phyloP scores from a whole-genome alignment of 2,329 filamentous ascomycete genomes.

The Ophiognomonia clavigignenti-juglandacearum region DNA sequence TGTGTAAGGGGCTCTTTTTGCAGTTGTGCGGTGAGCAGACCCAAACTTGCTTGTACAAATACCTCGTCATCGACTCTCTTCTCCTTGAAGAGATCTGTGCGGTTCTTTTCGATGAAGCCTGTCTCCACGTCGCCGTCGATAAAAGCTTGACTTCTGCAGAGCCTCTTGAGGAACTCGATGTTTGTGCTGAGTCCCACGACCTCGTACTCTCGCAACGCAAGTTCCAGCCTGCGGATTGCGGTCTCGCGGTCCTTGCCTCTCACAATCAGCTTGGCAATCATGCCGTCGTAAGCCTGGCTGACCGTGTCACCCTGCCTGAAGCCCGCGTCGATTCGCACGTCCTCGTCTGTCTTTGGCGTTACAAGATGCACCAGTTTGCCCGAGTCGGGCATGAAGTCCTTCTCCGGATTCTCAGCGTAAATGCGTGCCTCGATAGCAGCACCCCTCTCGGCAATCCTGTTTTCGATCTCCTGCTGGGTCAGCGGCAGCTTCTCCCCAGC shows the following conservation, averaged over 20 bases:
- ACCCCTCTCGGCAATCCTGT: slow-evolving; percentile 67
- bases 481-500: slow-evolving; percentile 53
- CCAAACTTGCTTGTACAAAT: slow-evolving; percentile 82
- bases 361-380: slow-evolving; percentile 79
- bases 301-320: slow-evolving; percentile 90
- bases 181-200: slow-evolving; percentile 92
- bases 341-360: slow-evolving; percentile 63
- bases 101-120: slow-evolving; percentile 90
- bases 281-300: slow-evolving; percentile 92
- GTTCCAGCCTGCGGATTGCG: slow-evolving; percentile 75
- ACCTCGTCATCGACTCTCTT: slow-evolving; percentile 63
- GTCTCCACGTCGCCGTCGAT: slow-evolving; percentile 87
- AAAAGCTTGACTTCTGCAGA: slow-evolving; percentile 79
- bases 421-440: slow-evolving; percentile 94
- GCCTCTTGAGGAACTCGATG: slow-evolving; percentile 89
- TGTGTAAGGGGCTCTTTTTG: slow-evolving; percentile 23
- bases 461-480: slow-evolving; percentile 62
- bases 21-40: slow-evolving; percentile 53
- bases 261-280: slow-evolving; percentile 98
- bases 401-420: slow-evolving; percentile 91
- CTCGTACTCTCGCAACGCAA: slow-evolving; percentile 83
- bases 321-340: slow-evolving; percentile 87
- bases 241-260: slow-evolving; percentile 72
- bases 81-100: slow-evolving; percentile 69
- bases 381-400: slow-evolving; percentile 90